Base-by-base conservation (phyloP, 495 filamentous ascomycete genomes). In the Penicillium ochrochloron region DNA sequence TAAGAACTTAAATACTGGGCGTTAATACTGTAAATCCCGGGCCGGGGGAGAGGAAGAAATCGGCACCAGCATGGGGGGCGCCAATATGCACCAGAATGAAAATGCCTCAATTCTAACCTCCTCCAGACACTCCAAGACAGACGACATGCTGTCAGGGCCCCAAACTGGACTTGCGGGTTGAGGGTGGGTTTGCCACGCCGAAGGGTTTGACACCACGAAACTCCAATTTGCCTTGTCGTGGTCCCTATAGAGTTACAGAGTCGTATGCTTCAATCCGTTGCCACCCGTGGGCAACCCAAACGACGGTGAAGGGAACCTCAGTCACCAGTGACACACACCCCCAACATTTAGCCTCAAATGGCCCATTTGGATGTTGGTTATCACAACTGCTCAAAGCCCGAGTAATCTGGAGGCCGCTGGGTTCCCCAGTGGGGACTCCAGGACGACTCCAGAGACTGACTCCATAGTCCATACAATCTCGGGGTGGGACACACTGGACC, bases 71-170 rank as follows among this genome's bases (percentile, higher is more conserved):
- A 42, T 42, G 29, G 25, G 25, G 25, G 66, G 63, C 34, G 59
- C 41, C 63, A 39, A 64, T 57, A 52, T 52, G 48, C 48, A 52
- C 12, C 48, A 52, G 67, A 63, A 62, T 58, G 64, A 68, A 74
- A 72, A 71, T 72, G 65, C 69, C 68, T 70, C 70, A 70, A 55
- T 60, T 55, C 25, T 52, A 52, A 52, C 48, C 48, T 52, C 48
- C 48, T 52, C 48, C 48, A 52, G 48, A 52, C 25, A 11, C 25
- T 52, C 48, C 48, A 27, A 52, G 48, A 52, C 48, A 12, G 48
- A 12, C 48, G 23, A 12, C 37, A n/a, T 41, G 23, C 19, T 39
- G 35, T 15, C 42, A 42, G 56, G 55, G 37, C 37, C 57, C 35
- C 53, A 27, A 51, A 29, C 44, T 5, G 48, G 48, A 2, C n/a